Base-by-base conservation (phyloP, 208 protist species). In the Blechomonas ayalai region DNA sequence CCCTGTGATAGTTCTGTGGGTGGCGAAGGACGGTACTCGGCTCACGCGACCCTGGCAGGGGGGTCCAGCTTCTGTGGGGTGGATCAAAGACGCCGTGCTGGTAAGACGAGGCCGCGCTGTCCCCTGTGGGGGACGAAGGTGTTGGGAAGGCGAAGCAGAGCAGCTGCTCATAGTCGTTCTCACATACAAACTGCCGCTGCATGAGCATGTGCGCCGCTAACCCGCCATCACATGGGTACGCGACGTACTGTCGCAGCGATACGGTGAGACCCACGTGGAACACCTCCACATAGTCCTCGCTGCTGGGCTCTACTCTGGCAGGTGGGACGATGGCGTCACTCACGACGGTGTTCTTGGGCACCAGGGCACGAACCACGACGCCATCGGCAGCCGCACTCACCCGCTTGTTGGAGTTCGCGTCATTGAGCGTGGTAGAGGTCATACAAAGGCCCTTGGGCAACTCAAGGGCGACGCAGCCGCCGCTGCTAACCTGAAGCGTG, bases 351-450 rank as follows among this genome's bases (percentile, higher is more conserved):
- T 45, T 35, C 13, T 46, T 52, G 7, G 48, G 37, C 4, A 75
- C 43, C 20, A 86, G 55, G 7, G 66, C 68, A 39, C 76, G 63
- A 41, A 90, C 32, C 0, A 45, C 48, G 4, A 84, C 13, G 20
- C 66, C 51, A 13, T 68, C 67, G 20, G 60, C 32, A 5, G 66
- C 63, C 2, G 67, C 52, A 41, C 71, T 86, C 22, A 70, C 32
- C 5, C 86, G 72, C 31, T 65, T 82, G 51, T 76, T 94, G 8
- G 86, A 90, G 56, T 88, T 91, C 33, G 71, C 61, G 39, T 90
- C 82, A 48, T 94, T 94, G 9, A 90, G 44, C 2, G 81, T 85
- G 1, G 82, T 82, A 4, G 65, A 55, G 4, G 76, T 77, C 20
- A 80, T 13, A 18, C 59, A 64, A 12, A 90, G 15, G n/a, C 86